These are phyloP conservation scores for Tolypocladium capitatum DNA, from an alignment of 2,329 filamentous ascomycete species.

Conservation along the genomic window DNA sequence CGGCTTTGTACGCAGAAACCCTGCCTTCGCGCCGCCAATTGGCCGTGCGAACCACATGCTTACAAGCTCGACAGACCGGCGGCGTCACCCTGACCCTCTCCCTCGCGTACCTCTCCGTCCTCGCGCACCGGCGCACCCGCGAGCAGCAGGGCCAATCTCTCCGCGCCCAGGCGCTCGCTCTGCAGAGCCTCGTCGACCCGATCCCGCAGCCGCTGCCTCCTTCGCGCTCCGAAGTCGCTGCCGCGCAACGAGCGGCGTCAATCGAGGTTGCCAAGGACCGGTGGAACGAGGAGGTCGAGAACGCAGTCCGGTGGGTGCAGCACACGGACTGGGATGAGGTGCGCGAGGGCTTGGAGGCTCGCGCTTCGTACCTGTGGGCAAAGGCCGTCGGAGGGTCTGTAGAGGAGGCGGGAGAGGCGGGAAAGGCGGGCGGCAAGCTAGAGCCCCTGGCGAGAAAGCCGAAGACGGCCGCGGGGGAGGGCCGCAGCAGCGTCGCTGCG, in stretches of 20 bases:
- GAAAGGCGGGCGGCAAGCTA: conserved; percentile 15
- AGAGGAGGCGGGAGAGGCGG: conserved; percentile 14
- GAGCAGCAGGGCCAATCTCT: conserved; percentile 42
- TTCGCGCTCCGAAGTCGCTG: conserved; percentile 35
- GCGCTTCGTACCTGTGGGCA: conserved; percentile 30
- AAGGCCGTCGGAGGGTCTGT: conserved; percentile 20
- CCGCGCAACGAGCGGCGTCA: conserved; percentile 39
- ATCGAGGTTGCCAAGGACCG: conserved; percentile 59
- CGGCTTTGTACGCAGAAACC: conserved; percentile 51
- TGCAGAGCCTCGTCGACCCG: conserved; percentile 39
- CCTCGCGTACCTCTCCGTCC: conserved; percentile 56
- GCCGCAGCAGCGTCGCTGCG: conserved; percentile 13
- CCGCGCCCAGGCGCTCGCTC: conserved; percentile 40
- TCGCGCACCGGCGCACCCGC: conserved; percentile 57
- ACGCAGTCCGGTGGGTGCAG: conserved; percentile 52
- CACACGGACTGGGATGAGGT: conserved; percentile 51
- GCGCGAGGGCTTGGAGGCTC: conserved; percentile 43
- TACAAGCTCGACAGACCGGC: conserved; percentile 41
- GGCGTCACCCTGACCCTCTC: conserved; percentile 65
- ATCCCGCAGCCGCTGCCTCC: conserved; percentile 32
- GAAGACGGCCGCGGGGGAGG: conserved; percentile 10
- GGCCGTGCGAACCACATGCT: neutral
- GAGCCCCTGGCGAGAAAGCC: conserved; percentile 21
- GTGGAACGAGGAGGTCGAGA: conserved; percentile 65
- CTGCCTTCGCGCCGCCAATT: neutral